Conservation (phyloP, 2,329 filamentous ascomycete genomes). For the Geosmithia putterillii region DNA sequence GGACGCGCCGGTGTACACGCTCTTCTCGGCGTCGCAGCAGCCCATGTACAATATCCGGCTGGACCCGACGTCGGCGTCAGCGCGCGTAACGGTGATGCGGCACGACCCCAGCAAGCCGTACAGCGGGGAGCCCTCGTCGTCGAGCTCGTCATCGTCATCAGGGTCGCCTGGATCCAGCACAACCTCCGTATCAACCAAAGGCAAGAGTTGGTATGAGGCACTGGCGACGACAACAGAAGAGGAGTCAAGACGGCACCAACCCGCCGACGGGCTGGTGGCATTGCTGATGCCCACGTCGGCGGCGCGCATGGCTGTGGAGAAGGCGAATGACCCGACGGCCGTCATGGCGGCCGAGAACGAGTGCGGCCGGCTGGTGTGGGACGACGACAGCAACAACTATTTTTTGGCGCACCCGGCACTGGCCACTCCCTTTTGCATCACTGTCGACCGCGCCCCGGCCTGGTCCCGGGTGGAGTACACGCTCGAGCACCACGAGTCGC, state of each 20-base stretch:
- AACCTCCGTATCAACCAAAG: slow-evolving; percentile 18
- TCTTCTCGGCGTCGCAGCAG: slow-evolving; percentile 42
- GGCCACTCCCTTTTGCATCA: slow-evolving; percentile 50
- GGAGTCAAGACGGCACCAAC: slow-evolving; percentile 35
- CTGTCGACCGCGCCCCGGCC: slow-evolving; percentile 43
- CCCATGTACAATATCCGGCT: slow-evolving; percentile 57
- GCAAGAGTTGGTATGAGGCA: slow-evolving; percentile 44
- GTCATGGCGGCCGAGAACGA: slow-evolving; percentile 54
- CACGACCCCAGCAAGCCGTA: slow-evolving; percentile 48
- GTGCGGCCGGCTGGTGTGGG: slow-evolving; percentile 61
- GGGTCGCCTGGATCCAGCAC: slow-evolving; percentile 4
- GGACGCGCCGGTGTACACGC: slow-evolving; percentile 54
- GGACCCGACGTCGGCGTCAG: slow-evolving; percentile 51
- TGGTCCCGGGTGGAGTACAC: slow-evolving; percentile 52
- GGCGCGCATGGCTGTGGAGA: slow-evolving; percentile 49
- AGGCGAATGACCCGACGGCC: slow-evolving; percentile 44
- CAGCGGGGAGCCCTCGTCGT: slow-evolving; percentile 13
- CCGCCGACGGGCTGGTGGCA: slow-evolving; percentile 53
- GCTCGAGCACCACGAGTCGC: slow-evolving; percentile 51
- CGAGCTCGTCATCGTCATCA: background rate
- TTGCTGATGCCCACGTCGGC: slow-evolving; percentile 56
- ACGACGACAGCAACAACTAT: slow-evolving; percentile 44
- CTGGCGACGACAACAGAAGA: slow-evolving; percentile 47
- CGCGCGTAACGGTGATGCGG: slow-evolving; percentile 44
- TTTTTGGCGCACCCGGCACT: slow-evolving; percentile 53